Evolutionary conservation across 1,139 yeast species (phyloP).

Genomic region (Zygoascus hellenicus): DNA sequence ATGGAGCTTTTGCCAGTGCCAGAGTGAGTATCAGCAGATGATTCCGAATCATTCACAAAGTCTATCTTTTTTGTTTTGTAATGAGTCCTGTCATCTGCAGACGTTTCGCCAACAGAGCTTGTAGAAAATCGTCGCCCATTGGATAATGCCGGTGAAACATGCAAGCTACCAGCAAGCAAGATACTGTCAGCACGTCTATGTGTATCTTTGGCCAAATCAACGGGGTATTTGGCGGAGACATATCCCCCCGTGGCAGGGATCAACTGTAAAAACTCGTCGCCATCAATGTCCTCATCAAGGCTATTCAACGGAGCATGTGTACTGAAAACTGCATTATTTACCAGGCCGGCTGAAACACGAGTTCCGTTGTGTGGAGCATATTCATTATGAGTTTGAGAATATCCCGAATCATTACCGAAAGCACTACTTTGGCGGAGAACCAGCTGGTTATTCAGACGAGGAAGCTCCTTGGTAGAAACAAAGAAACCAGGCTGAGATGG

Average conservation of each 20-base stretch:
- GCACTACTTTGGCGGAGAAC: conserved; percentile 21
- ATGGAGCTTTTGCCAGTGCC: not conserved
- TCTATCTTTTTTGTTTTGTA: not conserved
- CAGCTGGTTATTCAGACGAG: conserved; percentile 37
- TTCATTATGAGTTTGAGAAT: conserved; percentile 17
- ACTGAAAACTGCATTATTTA: conserved; percentile 17
- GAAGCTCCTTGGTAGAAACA: conserved; percentile 37
- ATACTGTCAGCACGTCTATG: conserved; percentile 1
- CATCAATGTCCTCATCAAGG: conserved; percentile 31
- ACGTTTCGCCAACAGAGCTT: conserved; percentile 4
- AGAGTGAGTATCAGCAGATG: not conserved
- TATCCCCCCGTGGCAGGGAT: not conserved
- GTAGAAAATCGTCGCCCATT: conserved; percentile 13
- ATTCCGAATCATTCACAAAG: not conserved
- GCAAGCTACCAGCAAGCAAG: conserved; percentile 13
- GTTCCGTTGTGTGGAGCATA: conserved; percentile 21
- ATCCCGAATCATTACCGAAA: conserved; percentile 14
- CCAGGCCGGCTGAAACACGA: conserved; percentile 10
- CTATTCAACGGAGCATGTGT: conserved; percentile 28
- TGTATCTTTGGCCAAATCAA: not conserved
- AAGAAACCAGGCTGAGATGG: conserved; percentile 34
- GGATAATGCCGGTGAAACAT: not conserved
- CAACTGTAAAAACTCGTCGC: conserved; percentile 7
- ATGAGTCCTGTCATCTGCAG: not conserved
- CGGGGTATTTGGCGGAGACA: not conserved